Evolutionary conservation across 2,329 filamentous ascomycete species (phyloP).

Genomic region (Chaetomium strumarium): DNA sequence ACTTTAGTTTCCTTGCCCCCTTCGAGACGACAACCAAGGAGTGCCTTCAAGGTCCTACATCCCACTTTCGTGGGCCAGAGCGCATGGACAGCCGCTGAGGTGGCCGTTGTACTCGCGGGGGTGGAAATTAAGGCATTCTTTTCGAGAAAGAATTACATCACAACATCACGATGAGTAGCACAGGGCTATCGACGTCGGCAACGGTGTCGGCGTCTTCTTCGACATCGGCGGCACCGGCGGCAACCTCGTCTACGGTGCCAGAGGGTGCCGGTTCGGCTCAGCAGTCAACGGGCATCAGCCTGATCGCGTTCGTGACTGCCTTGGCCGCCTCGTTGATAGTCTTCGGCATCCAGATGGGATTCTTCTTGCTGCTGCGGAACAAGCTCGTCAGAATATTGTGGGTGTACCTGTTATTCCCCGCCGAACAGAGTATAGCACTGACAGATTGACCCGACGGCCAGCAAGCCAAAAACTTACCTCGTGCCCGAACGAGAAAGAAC

Average conservation of each 20-base stretch:
- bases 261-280: constrained; percentile 25
- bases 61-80: not conserved
- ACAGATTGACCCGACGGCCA: constrained; percentile 33
- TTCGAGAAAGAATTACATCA: not conserved
- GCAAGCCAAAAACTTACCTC: constrained; percentile 77
- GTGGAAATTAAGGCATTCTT: not conserved
- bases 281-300: constrained; percentile 37
- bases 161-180: constrained; percentile 12
- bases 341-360: constrained; percentile 57
- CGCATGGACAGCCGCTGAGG: constrained; percentile 7
- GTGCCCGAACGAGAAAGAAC: constrained; percentile 81
- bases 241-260: constrained; percentile 3
- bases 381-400: constrained; percentile 80
- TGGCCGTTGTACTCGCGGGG: not conserved
- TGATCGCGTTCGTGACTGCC: constrained; percentile 59
- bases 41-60: not conserved
- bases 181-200: constrained; percentile 7
- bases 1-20: not conserved
- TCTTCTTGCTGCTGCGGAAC: constrained; percentile 73
- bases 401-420: constrained; percentile 28
- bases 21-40: not conserved
- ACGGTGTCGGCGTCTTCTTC: constrained; percentile 1
- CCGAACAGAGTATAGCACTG: not conserved
- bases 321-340: constrained; percentile 56
- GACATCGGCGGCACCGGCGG: constrained; percentile 1